These are phyloP conservation scores for Leonotis leonurus DNA, from an alignment of 257 asterid species.

Conservation along the genomic window DNA sequence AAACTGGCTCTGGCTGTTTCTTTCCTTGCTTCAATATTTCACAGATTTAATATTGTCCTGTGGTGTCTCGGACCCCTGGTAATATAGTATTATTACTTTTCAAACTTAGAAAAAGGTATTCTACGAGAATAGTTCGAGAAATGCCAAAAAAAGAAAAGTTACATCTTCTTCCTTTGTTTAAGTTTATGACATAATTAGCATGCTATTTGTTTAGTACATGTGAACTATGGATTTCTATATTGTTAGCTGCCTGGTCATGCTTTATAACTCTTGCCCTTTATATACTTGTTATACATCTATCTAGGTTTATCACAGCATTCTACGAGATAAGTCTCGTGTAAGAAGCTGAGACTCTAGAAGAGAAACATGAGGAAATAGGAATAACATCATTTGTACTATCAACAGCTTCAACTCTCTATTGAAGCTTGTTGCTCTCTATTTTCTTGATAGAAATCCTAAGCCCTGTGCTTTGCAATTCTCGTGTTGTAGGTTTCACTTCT, in stretches of 20 bases:
- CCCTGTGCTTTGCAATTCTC: not conserved
- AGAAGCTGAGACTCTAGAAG: not conserved
- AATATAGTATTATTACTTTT: not conserved
- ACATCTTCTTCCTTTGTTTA: not conserved
- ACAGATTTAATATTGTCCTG: not conserved
- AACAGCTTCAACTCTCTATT: too few species aligned
- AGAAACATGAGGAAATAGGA: not conserved
- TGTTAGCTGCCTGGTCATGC: too few species aligned
- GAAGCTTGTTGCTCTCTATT: not conserved
- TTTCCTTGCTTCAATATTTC: not conserved
- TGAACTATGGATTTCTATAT: too few species aligned
- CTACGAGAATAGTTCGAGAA: not conserved
- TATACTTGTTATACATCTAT: not conserved
- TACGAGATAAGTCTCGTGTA: not conserved
- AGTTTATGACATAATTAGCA: not conserved
- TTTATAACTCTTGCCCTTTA: too few species aligned
- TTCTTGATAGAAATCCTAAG: slow-evolving; percentile 1
- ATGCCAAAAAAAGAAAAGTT: not conserved
- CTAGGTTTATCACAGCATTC: not conserved
- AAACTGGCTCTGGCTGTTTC: not conserved
- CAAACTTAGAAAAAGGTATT: not conserved
- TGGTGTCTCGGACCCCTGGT: too few species aligned
- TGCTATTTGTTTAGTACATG: not conserved
- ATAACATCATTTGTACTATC: too few species aligned
- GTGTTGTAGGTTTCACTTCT: slow-evolving; percentile 58